A percentile compares a stretch with the other conserved stretches of the same genome.
These are phyloP conservation scores for Hibiscus syriacus DNA, from an alignment of 345 rosid species.

Conservation along the genomic window DNA sequence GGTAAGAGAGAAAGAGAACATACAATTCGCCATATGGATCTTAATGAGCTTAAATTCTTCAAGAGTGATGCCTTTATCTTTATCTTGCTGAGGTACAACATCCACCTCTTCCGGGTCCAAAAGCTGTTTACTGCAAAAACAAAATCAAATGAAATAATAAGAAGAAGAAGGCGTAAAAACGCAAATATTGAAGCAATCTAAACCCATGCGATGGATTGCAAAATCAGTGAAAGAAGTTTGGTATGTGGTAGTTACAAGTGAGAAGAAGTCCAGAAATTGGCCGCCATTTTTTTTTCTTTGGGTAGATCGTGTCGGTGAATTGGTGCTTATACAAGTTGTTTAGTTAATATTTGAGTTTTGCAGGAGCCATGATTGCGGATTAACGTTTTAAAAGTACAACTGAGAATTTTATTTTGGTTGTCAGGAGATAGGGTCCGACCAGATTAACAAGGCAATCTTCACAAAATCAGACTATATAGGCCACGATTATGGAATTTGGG, in stretches of 20 bases:
- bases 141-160: constrained; percentile 1
- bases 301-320: not conserved
- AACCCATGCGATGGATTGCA: not conserved
- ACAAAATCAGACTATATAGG: too few species aligned
- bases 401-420: not conserved
- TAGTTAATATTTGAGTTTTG: not conserved
- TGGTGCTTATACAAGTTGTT: not conserved
- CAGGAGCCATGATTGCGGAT: not conserved
- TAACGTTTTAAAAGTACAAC: not conserved
- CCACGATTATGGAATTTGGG: not conserved
- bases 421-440: not conserved
- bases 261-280: constrained; percentile 95
- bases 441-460: not conserved
- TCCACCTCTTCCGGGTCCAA: constrained; percentile 79
- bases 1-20: not conserved
- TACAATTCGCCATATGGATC: constrained; percentile 80
- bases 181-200: not conserved
- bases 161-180: not conserved
- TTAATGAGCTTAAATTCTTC: constrained; percentile 89
- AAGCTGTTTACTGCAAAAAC: constrained; percentile 62
- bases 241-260: constrained; percentile 42
- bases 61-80: constrained; percentile 68
- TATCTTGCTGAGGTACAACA: constrained; percentile 63
- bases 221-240: not conserved
- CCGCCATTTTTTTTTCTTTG: constrained; percentile 40